Conservation (phyloP, 1,284 basidiomycete species). For the Xanthoconium separans region DNA sequence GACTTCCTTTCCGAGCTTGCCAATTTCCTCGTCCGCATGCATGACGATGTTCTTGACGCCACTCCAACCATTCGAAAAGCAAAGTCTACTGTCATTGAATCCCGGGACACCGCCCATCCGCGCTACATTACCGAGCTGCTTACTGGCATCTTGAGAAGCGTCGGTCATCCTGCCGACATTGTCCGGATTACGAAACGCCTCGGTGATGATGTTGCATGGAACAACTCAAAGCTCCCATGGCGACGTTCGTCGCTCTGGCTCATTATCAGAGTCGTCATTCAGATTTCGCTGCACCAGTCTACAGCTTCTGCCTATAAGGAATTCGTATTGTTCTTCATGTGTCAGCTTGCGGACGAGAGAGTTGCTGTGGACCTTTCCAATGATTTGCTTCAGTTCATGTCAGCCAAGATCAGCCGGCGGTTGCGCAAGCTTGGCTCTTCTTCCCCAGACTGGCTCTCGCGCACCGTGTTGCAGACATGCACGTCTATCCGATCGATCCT, state of each 20-base stretch:
- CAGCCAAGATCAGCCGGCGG: constrained; percentile 37
- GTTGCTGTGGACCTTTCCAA: constrained; percentile 25
- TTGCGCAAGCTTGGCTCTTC: constrained; percentile 36
- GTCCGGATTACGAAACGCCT: background rate
- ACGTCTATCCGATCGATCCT: no score
- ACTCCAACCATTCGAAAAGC: background rate
- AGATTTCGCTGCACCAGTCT: constrained; percentile 16
- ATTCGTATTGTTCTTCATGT: constrained; percentile 45
- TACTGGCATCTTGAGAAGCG: constrained; percentile 30
- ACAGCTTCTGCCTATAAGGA: constrained; percentile 39
- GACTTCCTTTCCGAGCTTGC: constrained; percentile 18
- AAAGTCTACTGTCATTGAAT: background rate
- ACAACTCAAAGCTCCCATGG: constrained; percentile 34
- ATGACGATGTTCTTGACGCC: background rate
- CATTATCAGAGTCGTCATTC: constrained; percentile 29
- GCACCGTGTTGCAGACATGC: no score
- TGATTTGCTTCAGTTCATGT: constrained; percentile 32
- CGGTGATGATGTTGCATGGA: constrained; percentile 20
- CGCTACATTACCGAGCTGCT: constrained; percentile 17
- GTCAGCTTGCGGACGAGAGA: constrained; percentile 29
- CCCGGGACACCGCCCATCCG: background rate
- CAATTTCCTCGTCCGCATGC: constrained; percentile 3
- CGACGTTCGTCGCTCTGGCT: constrained; percentile 40
- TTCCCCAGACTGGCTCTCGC: background rate
- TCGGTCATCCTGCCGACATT: background rate